phyloP scores from a whole-genome alignment of 805 yeast genomes.

The Wickerhamiella bombiphila region DNA sequence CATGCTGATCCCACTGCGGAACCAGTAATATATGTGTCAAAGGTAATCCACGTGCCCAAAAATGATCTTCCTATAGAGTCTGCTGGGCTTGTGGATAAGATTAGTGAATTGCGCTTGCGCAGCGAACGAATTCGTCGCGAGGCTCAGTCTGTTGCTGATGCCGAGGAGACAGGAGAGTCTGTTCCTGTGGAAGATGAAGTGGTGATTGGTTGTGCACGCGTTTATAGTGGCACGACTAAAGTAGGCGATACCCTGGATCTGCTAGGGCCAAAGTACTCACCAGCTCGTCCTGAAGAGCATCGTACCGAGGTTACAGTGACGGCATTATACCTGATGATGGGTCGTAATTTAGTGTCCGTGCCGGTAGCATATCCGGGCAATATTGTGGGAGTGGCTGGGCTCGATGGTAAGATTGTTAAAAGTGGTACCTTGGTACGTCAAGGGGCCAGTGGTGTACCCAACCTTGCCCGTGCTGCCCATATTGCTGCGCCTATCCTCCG shows the following conservation, averaged over 20 bases:
- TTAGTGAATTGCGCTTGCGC: constrained; percentile 30
- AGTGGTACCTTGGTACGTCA: constrained; percentile 69
- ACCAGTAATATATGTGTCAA: constrained; percentile 67
- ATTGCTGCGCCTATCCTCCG: constrained; percentile 83
- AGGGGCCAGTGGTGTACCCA: constrained; percentile 46
- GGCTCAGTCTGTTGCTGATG: constrained; percentile 32
- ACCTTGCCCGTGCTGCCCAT: constrained; percentile 58
- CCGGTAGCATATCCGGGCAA: constrained; percentile 85
- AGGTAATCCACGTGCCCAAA: constrained; percentile 74
- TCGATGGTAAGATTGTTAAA: constrained; percentile 68
- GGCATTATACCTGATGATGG: constrained; percentile 75
- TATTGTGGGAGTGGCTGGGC: constrained; percentile 85
- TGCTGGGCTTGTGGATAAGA: constrained; percentile 18
- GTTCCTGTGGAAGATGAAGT: constrained; percentile 36
- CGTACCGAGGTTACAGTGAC: constrained; percentile 44
- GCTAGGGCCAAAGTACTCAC: constrained; percentile 78
- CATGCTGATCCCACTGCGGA: constrained; percentile 57
- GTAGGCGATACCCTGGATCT: constrained; percentile 65
- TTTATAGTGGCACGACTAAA: constrained; percentile 69
- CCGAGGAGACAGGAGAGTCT: constrained; percentile 11
- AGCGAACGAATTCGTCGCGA: constrained; percentile 53
- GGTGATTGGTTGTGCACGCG: constrained; percentile 74
- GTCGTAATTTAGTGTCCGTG: constrained; percentile 68
- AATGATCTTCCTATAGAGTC: constrained; percentile 55
- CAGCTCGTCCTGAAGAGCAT: constrained; percentile 40